These are phyloP conservation scores for Lasiosphaeris hirsuta DNA, from an alignment of 495 filamentous ascomycete species.

Conservation along the genomic window DNA sequence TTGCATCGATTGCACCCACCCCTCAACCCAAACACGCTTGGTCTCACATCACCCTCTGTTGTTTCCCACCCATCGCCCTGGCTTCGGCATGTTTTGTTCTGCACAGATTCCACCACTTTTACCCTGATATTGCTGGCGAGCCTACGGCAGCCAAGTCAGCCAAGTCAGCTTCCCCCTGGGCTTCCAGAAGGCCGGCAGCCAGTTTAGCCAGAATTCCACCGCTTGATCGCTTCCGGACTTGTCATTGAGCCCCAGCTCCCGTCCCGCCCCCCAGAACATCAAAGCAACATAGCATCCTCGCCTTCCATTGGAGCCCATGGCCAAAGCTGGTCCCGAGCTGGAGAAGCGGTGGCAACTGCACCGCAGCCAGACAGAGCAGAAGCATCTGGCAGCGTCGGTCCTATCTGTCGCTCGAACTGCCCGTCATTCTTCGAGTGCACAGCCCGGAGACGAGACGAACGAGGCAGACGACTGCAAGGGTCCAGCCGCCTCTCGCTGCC, in stretches of 20 bases:
- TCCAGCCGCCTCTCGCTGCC: constrained; percentile 4
- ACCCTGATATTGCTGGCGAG: constrained; percentile 17
- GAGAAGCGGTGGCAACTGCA: constrained; percentile 12
- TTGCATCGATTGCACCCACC: not conserved
- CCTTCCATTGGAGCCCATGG: not conserved
- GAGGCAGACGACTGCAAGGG: constrained; percentile 3
- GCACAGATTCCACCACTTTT: constrained; percentile 19
- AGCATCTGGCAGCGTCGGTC: not conserved
- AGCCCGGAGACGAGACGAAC: not conserved
- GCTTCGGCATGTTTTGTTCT: constrained; percentile 13
- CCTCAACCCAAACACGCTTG: not conserved
- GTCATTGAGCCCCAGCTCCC: constrained; percentile 4
- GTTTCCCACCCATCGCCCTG: not conserved
- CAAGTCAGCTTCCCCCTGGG: constrained; percentile 13
- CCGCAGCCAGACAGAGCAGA: too few species aligned
- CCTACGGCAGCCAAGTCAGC: not conserved
- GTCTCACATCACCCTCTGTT: not conserved
- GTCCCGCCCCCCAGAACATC: not conserved
- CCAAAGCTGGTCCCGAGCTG: constrained; percentile 1
- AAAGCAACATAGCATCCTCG: not conserved
- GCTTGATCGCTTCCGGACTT: constrained; percentile 9
- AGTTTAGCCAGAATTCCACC: constrained; percentile 25
- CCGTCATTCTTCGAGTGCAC: constrained; percentile 4
- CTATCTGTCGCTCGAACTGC: not conserved
- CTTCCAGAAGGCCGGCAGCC: constrained; percentile 26